A percentile compares a stretch with the other conserved stretches of the same genome.
Evolutionary conservation across 371 early-diverging fungal species (phyloP).

Genomic region (Nosema bombycis): DNA sequence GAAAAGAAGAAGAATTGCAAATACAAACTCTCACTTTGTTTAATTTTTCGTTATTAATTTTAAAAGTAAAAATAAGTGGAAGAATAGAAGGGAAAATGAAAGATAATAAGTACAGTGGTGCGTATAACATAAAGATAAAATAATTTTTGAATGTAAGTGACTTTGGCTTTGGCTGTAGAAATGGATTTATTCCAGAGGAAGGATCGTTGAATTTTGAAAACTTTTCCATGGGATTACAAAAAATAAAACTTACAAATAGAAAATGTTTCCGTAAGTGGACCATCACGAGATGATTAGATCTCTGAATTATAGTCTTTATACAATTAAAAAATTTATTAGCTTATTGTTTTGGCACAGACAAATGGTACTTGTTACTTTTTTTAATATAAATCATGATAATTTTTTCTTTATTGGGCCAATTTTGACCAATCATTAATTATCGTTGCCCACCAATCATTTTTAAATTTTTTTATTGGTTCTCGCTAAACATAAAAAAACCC

Average conservation of each 20-base stretch:
- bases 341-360: too few species aligned
- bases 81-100: conserved; percentile 2
- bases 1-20: conserved; percentile 35
- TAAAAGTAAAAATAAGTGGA: not conserved
- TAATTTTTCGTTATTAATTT: not conserved
- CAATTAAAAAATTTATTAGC: too few species aligned
- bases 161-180: conserved; percentile 36
- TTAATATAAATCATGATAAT: too few species aligned
- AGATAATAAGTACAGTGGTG: conserved; percentile 3
- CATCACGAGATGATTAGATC: too few species aligned
- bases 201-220: conserved; percentile 59
- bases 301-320: too few species aligned
- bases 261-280: too few species aligned
- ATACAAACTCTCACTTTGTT: not conserved
- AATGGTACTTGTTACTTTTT: too few species aligned
- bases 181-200: conserved; percentile 61
- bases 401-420: too few species aligned
- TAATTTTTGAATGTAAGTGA: not conserved
- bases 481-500: not conserved
- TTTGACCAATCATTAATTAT: too few species aligned
- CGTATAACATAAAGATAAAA: conserved; percentile 3
- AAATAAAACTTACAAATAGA: too few species aligned
- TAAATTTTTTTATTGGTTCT: not conserved
- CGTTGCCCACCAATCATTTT: not conserved
- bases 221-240: conserved; percentile 56